A percentile compares a stretch with the other conserved stretches of the same genome.
These are phyloP conservation scores for Infundibulicybe gibba DNA, from an alignment of 768 basidiomycete species.

Conservation along the genomic window DNA sequence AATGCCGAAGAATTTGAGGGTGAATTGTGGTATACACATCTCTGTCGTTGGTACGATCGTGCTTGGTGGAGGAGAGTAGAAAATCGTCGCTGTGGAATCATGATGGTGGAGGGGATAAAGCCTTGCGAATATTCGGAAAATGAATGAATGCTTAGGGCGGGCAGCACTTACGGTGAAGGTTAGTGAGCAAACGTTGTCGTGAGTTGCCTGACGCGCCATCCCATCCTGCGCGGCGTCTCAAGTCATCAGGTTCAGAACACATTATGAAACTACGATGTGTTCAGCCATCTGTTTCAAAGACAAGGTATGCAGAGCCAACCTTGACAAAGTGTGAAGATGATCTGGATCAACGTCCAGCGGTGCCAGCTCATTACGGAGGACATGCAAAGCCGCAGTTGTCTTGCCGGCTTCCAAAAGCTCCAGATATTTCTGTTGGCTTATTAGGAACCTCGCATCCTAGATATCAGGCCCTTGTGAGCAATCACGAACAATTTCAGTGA, in stretches of 20 bases:
- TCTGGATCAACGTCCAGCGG: slow-evolving; percentile 78
- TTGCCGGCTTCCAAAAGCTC: slow-evolving; percentile 83
- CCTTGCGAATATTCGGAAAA: slow-evolving; percentile 37
- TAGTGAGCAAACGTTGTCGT: slow-evolving; percentile 67
- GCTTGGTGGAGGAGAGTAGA: slow-evolving; percentile 85
- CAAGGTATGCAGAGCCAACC: slow-evolving; percentile 40
- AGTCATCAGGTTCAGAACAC: slow-evolving; percentile 83
- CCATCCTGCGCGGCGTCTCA: slow-evolving; percentile 81
- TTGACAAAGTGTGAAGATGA: slow-evolving; percentile 82
- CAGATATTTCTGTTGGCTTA: slow-evolving; percentile 94
- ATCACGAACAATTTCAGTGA: slow-evolving; percentile 1
- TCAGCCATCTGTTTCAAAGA: too few species aligned
- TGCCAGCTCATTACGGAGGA: slow-evolving; percentile 86
- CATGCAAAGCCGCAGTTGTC: slow-evolving; percentile 78
- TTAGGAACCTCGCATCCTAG: slow-evolving; percentile 81
- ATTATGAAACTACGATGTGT: slow-evolving; percentile 70
- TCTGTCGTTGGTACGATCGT: slow-evolving; percentile 69
- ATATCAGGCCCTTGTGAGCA: slow-evolving; percentile 3
- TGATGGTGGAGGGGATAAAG: slow-evolving; percentile 85
- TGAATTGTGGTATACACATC: slow-evolving; percentile 86
- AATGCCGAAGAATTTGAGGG: slow-evolving; percentile 53
- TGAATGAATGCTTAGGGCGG: neutral
- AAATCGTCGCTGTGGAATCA: slow-evolving; percentile 91
- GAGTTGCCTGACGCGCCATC: slow-evolving; percentile 85
- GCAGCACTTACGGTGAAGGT: slow-evolving; percentile 70